Evolutionary conservation across 176 grass and related monocot genomes (phyloP).

Genomic region (Triticum timopheevii): DNA sequence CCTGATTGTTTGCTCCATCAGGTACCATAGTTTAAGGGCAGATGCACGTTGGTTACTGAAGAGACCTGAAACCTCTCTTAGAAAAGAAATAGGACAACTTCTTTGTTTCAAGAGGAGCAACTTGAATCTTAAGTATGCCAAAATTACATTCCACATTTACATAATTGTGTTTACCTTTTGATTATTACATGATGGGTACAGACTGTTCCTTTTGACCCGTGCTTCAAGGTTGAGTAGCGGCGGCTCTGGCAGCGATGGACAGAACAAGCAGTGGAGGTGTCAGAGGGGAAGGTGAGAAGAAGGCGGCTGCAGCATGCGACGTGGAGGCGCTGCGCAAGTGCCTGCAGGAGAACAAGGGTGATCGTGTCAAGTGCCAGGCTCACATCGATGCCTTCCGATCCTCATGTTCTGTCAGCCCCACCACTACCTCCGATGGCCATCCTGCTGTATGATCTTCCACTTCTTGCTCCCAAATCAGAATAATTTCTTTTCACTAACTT

Average conservation of each 20-base stretch:
- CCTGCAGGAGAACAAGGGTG: slow-evolving; percentile 82
- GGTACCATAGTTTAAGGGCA: not conserved
- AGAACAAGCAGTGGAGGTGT: not conserved
- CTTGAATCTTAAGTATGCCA: slow-evolving; percentile 23
- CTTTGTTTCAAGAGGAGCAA: not conserved
- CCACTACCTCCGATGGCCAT: not conserved
- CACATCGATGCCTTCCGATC: slow-evolving; percentile 89
- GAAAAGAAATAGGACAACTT: no score
- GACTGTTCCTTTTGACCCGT: slow-evolving; percentile 20
- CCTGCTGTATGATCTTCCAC: not conserved
- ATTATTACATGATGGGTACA: slow-evolving; percentile 4
- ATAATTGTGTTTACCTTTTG: slow-evolving; percentile 23
- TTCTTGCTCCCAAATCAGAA: not conserved
- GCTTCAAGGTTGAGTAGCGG: not conserved
- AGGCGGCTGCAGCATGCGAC: slow-evolving; percentile 45
- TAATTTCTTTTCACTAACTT: not conserved
- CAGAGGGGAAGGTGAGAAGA: not conserved
- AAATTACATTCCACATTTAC: not conserved
- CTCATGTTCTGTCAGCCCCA: slow-evolving; percentile 62
- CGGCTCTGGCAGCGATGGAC: not conserved
- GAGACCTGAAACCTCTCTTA: not conserved
- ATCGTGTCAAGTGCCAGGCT: slow-evolving; percentile 70
- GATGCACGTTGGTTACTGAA: not conserved
- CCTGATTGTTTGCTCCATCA: not conserved
- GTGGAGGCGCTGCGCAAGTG: slow-evolving; percentile 76